Percentiles rank a stretch among this genome's conserved stretches.
phyloP scores from a whole-genome alignment of 768 basidiomycete species.

The Thelephora ganbajun region DNA sequence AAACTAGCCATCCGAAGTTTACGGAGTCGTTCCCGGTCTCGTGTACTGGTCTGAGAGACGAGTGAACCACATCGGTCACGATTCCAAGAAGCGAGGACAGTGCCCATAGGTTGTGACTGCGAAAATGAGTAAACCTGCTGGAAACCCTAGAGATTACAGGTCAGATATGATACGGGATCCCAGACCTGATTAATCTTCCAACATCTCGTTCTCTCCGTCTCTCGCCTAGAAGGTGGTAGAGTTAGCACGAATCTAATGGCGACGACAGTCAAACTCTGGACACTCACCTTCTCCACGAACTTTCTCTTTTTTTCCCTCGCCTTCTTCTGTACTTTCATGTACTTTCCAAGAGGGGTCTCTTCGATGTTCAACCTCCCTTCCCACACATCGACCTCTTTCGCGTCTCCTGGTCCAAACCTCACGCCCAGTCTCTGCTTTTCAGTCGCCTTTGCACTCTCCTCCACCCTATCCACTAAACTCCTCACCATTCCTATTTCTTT shows the following conservation, averaged over 20 bases:
- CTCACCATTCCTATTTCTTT: conserved; percentile 60
- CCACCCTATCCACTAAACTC: conserved; percentile 71
- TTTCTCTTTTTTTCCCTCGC: conserved; percentile 58
- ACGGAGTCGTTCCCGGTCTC: too few species aligned
- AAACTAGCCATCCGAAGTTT: too few species aligned
- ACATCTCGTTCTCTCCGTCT: conserved; percentile 54
- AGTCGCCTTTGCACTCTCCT: conserved; percentile 73
- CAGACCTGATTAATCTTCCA: conserved; percentile 26
- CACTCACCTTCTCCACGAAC: conserved; percentile 61
- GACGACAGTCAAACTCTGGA: neutral
- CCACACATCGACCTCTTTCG: conserved; percentile 62
- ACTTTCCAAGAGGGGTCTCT: conserved; percentile 69
- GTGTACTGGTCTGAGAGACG: too few species aligned
- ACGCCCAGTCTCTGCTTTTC: conserved; percentile 58
- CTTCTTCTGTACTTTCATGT: conserved; percentile 71
- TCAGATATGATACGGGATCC: too few species aligned
- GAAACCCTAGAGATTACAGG: too few species aligned
- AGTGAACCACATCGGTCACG: too few species aligned
- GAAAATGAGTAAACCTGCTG: too few species aligned
- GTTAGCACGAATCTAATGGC: neutral
- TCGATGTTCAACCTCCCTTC: conserved; percentile 45
- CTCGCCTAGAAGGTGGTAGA: conserved; percentile 35
- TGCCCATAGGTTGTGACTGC: too few species aligned
- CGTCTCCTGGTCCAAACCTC: conserved; percentile 58
- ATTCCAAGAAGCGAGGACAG: too few species aligned